These are phyloP conservation scores for Phylloporus rhodoxanthus DNA, from an alignment of 768 basidiomycete genomes.

Conservation along the genomic window DNA sequence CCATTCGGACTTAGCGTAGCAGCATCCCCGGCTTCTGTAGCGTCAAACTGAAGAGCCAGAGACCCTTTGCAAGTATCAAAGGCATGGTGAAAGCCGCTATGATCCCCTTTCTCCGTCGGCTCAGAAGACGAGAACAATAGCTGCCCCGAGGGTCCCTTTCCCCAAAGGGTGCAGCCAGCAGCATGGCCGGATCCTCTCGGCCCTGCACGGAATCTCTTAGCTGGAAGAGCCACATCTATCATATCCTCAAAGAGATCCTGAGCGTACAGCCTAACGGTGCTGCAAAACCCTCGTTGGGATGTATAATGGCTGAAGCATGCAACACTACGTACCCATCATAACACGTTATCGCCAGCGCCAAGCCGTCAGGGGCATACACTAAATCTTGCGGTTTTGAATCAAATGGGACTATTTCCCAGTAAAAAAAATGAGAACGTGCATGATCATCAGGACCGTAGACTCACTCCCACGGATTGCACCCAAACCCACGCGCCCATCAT, in stretches of 20 bases:
- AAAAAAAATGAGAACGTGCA: neutral
- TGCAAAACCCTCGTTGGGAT: constrained; percentile 4
- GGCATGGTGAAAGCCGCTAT: constrained; percentile 44
- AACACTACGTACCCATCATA: constrained; percentile 23
- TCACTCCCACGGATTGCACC: constrained; percentile 12
- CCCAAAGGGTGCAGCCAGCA: constrained; percentile 52
- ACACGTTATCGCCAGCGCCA: constrained; percentile 35
- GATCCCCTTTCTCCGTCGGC: constrained; percentile 21
- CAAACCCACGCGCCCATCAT: constrained; percentile 11
- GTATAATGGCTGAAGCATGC: neutral
- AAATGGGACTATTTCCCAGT: constrained; percentile 16
- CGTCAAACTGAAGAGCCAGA: constrained; percentile 35
- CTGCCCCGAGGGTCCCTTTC: constrained; percentile 33
- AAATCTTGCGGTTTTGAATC: constrained; percentile 38
- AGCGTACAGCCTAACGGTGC: constrained; percentile 19
- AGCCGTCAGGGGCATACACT: constrained; percentile 38
- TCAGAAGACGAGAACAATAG: constrained; percentile 56
- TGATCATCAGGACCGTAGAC: neutral
- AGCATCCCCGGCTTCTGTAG: constrained; percentile 49
- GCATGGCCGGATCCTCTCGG: constrained; percentile 21
- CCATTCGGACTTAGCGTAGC: constrained; percentile 44
- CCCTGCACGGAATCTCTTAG: constrained; percentile 12
- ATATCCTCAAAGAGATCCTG: constrained; percentile 22
- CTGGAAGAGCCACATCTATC: constrained; percentile 10
- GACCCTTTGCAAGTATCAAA: constrained; percentile 37